A percentile compares a stretch with the other conserved stretches of the same genome.
Conservation (phyloP, 345 rosid genomes). For the Eutrema japonicum region DNA sequence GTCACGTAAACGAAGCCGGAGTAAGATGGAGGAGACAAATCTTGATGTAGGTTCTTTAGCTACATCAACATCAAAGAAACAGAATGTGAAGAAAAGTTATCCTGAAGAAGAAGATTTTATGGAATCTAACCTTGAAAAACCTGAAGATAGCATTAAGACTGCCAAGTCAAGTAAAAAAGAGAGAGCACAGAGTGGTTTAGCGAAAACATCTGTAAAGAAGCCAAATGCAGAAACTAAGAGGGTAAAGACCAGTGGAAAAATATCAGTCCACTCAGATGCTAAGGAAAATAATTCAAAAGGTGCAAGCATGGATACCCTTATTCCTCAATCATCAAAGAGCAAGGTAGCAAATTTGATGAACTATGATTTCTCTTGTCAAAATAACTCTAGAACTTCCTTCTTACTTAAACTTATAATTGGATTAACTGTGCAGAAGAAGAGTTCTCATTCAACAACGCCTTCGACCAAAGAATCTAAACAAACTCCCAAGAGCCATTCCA, state of each 20-base stretch:
- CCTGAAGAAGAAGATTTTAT: slow-evolving; percentile 42
- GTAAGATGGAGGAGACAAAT: slow-evolving; percentile 45
- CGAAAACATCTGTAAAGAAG: slow-evolving; percentile 40
- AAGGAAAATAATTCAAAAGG: slow-evolving; percentile 35
- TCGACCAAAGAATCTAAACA: slow-evolving; percentile 41
- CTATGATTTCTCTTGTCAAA: slow-evolving; percentile 17
- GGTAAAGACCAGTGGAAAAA: slow-evolving; percentile 31
- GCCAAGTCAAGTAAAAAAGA: slow-evolving; percentile 40
- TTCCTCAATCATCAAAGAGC: slow-evolving; percentile 39
- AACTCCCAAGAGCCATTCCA: slow-evolving; percentile 47
- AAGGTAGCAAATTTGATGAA: slow-evolving; percentile 48
- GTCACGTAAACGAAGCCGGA: slow-evolving; percentile 43
- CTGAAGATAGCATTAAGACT: slow-evolving; percentile 39
- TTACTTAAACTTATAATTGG: slow-evolving; percentile 19
- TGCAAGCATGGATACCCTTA: slow-evolving; percentile 34
- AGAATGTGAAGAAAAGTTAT: slow-evolving; percentile 35
- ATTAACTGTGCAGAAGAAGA: slow-evolving; percentile 45
- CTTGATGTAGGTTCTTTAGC: slow-evolving; percentile 44
- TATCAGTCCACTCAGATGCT: slow-evolving; percentile 19
- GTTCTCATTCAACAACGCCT: slow-evolving; percentile 32
- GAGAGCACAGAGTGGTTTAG: slow-evolving; percentile 25
- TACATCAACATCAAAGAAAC: slow-evolving; percentile 19
- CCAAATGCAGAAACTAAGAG: slow-evolving; percentile 33
- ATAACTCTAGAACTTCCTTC: slow-evolving; percentile 2
- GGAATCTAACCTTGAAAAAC: slow-evolving; percentile 35